These are phyloP conservation scores for Lasiodiplodia gonubiensis DNA, from an alignment of 2,329 filamentous ascomycete genomes.

Conservation along the genomic window DNA sequence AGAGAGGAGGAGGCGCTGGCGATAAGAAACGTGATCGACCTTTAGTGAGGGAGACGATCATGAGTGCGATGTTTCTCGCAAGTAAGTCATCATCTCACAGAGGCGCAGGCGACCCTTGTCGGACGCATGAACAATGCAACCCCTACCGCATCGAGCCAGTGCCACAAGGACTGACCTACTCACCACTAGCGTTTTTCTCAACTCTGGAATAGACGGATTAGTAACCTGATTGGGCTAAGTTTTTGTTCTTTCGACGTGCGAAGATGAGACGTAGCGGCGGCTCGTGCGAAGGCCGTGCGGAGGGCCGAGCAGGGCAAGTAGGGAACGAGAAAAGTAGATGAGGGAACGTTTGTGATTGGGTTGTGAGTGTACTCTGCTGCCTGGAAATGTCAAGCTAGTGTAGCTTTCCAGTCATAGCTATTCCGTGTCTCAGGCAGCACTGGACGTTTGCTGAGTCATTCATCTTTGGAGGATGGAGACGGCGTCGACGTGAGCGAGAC, in stretches of 20 bases:
- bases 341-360: too few relatives aligned
- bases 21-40: too few relatives aligned
- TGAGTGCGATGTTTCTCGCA: too few relatives aligned
- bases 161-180: background rate
- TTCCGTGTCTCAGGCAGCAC: background rate
- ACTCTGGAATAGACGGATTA: background rate
- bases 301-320: too few relatives aligned
- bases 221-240: background rate
- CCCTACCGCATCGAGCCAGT: too few relatives aligned
- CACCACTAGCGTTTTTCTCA: background rate
- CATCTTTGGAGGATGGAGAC: background rate
- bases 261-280: background rate
- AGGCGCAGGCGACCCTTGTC: too few relatives aligned
- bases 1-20: too few relatives aligned
- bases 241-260: background rate
- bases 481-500: too few relatives aligned
- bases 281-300: background rate
- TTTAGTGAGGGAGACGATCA: too few relatives aligned
- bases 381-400: background rate
- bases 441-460: background rate
- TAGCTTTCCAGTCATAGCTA: background rate
- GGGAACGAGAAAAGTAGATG: too few relatives aligned
- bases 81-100: too few relatives aligned
- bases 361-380: background rate
- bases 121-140: too few relatives aligned